These are phyloP conservation scores for Fusarium sp. DNA, from an alignment of 2,329 filamentous ascomycete species.

Conservation along the genomic window DNA sequence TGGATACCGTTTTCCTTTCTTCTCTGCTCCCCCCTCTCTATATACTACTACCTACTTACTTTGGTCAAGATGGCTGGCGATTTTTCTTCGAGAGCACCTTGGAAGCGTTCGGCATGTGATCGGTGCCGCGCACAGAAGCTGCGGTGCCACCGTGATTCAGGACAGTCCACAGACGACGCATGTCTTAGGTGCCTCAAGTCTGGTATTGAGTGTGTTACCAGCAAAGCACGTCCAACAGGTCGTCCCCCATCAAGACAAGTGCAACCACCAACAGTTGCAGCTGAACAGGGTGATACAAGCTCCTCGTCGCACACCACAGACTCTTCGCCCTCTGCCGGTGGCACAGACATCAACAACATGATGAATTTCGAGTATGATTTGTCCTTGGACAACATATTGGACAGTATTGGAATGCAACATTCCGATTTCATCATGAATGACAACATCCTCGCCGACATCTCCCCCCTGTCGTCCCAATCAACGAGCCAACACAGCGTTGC, in stretches of 20 bases:
- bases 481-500: not conserved
- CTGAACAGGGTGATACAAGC: not conserved
- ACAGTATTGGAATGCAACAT: not conserved
- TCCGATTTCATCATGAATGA: slow-evolving; percentile 2
- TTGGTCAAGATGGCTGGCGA: not conserved
- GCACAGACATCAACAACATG: not conserved
- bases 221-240: slow-evolving; percentile 2
- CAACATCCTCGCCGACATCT: not conserved
- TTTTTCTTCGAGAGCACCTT: not conserved
- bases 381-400: not conserved
- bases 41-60: not conserved
- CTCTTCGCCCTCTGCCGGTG: not conserved
- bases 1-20: not conserved
- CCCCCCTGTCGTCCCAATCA: not conserved
- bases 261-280: not conserved
- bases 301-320: slow-evolving; percentile 4
- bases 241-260: slow-evolving; percentile 3
- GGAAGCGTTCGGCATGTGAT: slow-evolving; percentile 8
- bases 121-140: slow-evolving; percentile 3
- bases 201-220: not conserved
- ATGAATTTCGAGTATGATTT: slow-evolving; percentile 6
- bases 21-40: not conserved
- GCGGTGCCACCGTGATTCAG: slow-evolving; percentile 1
- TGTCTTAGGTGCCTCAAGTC: slow-evolving; percentile 6
- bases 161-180: not conserved